phyloP scores from a whole-genome alignment of 768 basidiomycete genomes.

The Agaricus blazei region DNA sequence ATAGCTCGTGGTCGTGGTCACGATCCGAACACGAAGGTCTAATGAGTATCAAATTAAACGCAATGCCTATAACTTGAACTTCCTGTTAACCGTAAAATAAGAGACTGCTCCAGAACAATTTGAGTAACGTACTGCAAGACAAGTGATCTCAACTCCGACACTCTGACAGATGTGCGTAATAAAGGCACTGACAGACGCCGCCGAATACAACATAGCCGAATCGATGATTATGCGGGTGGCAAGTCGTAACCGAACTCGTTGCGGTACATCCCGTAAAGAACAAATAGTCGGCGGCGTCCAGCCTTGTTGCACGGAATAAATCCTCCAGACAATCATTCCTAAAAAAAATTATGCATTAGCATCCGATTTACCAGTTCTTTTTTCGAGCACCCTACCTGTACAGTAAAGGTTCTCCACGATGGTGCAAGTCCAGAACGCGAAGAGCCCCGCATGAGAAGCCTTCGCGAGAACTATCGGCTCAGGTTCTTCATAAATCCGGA shows the following conservation, averaged over 20 bases:
- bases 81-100: constrained; percentile 6
- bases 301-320: constrained; percentile 8
- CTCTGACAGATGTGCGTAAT: constrained; percentile 10
- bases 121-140: constrained; percentile 12
- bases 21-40: background rate
- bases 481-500: background rate
- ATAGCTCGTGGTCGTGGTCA: background rate
- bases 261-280: constrained; percentile 3
- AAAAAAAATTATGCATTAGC: background rate
- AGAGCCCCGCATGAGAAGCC: background rate
- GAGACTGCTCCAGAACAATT: background rate
- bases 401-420: constrained; percentile 16
- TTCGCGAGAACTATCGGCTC: background rate
- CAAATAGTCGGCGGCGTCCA: constrained; percentile 1
- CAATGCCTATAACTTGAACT: constrained; percentile 14
- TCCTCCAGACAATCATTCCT: constrained; percentile 13
- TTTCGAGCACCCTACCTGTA: constrained; percentile 12
- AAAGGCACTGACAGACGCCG: constrained; percentile 11
- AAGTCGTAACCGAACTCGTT: constrained; percentile 1
- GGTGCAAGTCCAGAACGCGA: constrained; percentile 15
- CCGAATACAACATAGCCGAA: constrained; percentile 15
- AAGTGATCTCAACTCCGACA: constrained; percentile 11
- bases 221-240: constrained; percentile 14
- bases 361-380: no score
- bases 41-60: constrained; percentile 18